Percentiles rank a stretch among this genome's conserved stretches.
Conservation (phyloP, 2,329 filamentous ascomycete genomes). For the Penicillium hesseltinei region DNA sequence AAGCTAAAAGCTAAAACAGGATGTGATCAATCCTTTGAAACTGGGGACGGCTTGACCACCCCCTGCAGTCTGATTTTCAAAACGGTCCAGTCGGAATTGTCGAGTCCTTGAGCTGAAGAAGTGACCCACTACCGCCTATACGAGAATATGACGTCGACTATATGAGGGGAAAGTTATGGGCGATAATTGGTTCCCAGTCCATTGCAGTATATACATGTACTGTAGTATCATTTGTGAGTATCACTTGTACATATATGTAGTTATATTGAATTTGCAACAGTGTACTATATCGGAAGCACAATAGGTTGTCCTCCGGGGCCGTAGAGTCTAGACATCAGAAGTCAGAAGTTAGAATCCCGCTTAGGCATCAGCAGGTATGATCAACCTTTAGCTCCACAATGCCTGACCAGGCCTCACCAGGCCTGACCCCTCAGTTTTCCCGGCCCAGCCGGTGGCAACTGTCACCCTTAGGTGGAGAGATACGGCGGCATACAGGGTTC, state of each 20-base stretch:
- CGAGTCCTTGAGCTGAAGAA: conserved; percentile 11
- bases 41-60: background rate
- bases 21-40: conserved; percentile 9
- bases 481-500: conserved; percentile 20
- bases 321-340: background rate
- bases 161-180: conserved; percentile 6
- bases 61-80: conserved; percentile 3
- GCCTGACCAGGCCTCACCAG: background rate
- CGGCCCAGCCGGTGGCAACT: conserved; percentile 19
- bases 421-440: conserved; percentile 11
- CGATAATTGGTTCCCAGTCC: background rate
- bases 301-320: background rate
- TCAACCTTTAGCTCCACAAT: conserved; percentile 5
- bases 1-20: background rate
- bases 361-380: conserved; percentile 8
- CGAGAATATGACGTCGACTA: conserved; percentile 29
- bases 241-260: too few species aligned
- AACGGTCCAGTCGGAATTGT: conserved; percentile 22
- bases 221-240: too few species aligned
- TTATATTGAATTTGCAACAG: background rate
- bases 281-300: background rate
- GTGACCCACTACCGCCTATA: conserved; percentile 16
- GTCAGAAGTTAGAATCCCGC: background rate
- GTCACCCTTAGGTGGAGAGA: conserved; percentile 8
- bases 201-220: background rate